Conservation (phyloP, 768 basidiomycete species). For the Tricholoma flavovirens region DNA sequence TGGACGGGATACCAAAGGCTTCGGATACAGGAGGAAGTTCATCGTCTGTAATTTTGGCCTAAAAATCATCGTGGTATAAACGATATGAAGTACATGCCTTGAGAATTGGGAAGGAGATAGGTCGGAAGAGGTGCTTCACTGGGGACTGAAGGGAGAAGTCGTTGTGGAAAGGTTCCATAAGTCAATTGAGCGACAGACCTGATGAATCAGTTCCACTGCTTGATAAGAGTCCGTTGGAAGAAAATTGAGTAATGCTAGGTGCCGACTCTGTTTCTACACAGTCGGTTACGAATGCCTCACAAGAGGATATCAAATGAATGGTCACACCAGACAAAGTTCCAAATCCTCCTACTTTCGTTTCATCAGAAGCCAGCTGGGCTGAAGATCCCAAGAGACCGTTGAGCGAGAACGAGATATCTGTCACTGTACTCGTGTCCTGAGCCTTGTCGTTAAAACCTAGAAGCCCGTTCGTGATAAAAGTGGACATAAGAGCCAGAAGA, state of each 20-base stretch:
- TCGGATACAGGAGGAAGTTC: slow-evolving; percentile 21
- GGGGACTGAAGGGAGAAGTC: neutral
- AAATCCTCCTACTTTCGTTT: neutral
- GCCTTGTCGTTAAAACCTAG: slow-evolving; percentile 3
- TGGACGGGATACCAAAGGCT: slow-evolving; percentile 18
- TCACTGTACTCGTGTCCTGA: neutral
- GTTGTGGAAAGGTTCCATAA: neutral
- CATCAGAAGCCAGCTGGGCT: neutral
- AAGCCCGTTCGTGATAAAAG: slow-evolving; percentile 19
- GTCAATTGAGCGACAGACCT: neutral
- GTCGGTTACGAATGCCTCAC: neutral
- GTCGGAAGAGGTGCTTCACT: neutral
- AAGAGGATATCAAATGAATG: neutral
- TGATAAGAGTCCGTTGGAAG: slow-evolving; percentile 18
- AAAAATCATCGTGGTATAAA: neutral
- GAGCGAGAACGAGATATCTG: slow-evolving; percentile 8
- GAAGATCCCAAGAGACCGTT: slow-evolving; percentile 13
- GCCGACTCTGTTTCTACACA: neutral
- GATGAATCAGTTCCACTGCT: no score
- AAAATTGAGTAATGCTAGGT: slow-evolving; percentile 3
- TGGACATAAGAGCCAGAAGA: slow-evolving; percentile 1
- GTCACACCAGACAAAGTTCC: neutral
- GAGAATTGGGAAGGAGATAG: neutral
- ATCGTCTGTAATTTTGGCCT: slow-evolving; percentile 7
- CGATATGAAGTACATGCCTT: neutral